These are phyloP conservation scores for Eimeria maxima DNA, from an alignment of 169 alveolate genomes.

Conservation along the genomic window DNA sequence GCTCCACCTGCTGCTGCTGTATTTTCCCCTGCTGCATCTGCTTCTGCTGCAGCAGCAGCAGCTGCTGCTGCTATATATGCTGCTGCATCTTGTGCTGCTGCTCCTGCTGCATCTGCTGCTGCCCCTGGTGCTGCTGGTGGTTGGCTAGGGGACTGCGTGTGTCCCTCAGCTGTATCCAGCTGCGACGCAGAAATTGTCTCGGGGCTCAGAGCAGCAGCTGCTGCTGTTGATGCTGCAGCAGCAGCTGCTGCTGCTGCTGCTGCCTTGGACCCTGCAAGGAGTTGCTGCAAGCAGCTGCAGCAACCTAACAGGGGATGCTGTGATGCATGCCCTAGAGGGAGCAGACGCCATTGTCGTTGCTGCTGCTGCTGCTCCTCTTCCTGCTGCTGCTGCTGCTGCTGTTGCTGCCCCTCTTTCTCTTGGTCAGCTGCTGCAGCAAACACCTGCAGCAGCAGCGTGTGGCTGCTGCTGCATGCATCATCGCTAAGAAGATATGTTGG, in stretches of 20 bases:
- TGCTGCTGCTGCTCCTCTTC: conserved; percentile 19
- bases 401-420: background rate
- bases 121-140: conserved; percentile 15
- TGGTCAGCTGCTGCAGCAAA: background rate
- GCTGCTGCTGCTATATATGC: background rate
- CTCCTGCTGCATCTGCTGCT: conserved; percentile 27
- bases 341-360: conserved; percentile 23
- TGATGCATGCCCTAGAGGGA: background rate
- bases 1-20: background rate
- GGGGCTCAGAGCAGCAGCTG: background rate
- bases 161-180: background rate
- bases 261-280: background rate
- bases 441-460: conserved; percentile 68
- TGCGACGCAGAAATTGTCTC: background rate
- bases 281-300: conserved; percentile 43
- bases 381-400: conserved; percentile 44
- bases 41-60: background rate
- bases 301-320: background rate
- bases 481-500: background rate
- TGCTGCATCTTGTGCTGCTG: conserved; percentile 16
- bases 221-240: conserved; percentile 11
- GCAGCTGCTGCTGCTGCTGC: conserved; percentile 42
- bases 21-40: background rate
- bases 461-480: conserved; percentile 37
- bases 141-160: too few species aligned